phyloP scores from a whole-genome alignment of 176 grass and related monocot species.

The Ananas comosus region DNA sequence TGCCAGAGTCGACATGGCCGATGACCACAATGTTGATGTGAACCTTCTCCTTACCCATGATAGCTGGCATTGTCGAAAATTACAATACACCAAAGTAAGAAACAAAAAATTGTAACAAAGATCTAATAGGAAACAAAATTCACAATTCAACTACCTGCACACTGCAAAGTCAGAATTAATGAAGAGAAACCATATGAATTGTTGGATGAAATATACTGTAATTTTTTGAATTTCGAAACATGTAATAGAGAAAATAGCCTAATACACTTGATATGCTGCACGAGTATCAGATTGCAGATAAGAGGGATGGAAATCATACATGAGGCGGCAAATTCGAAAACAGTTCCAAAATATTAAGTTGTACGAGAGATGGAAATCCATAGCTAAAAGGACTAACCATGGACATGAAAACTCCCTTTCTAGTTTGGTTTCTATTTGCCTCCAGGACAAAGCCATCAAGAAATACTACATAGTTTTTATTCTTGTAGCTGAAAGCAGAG shows the following conservation, averaged over 20 bases:
- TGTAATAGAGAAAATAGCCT: no score
- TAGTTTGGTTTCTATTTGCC: neutral
- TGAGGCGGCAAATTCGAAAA: neutral
- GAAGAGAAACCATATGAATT: no score
- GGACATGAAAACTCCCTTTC: conserved; percentile 6
- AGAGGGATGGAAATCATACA: neutral
- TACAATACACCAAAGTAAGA: no score
- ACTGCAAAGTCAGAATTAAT: no score
- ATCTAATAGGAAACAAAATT: no score
- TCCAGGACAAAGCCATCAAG: conserved; percentile 12
- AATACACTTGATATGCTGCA: no score
- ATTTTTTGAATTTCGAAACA: no score
- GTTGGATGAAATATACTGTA: no score
- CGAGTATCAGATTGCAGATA: no score
- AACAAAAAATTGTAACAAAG: no score
- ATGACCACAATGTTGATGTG: conserved; percentile 81
- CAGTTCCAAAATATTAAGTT: neutral
- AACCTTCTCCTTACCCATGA: conserved; percentile 80
- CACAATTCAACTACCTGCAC: no score
- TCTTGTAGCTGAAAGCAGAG: conserved; percentile 3
- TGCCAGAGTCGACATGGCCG: conserved; percentile 74
- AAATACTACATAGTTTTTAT: neutral
- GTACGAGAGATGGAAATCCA: neutral
- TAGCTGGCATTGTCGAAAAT: no score
- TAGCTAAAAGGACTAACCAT: neutral